Base-by-base conservation (phyloP, 495 filamentous ascomycete genomes). In the Xylaria intraflava region DNA sequence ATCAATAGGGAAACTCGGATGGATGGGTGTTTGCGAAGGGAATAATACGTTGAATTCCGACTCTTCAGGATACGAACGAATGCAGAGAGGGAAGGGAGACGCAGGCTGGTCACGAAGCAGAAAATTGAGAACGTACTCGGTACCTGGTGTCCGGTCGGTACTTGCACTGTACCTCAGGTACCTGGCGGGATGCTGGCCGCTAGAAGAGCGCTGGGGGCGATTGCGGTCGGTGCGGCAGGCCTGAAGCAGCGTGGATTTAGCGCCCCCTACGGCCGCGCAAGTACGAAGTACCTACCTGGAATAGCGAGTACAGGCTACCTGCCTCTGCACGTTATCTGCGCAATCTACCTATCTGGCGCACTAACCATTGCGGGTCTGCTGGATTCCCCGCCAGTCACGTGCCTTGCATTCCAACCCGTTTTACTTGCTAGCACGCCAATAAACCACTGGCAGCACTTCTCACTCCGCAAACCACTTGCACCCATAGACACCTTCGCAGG, bases 321-420 rank as follows among this genome's bases (percentile, higher is more conserved):
- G n/a, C n/a, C n/a, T n/a, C n/a, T n/a, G n/a, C n/a, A n/a, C n/a
- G n/a, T n/a, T n/a, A n/a, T n/a, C n/a, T n/a, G n/a, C n/a, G n/a
- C n/a, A n/a, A n/a, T n/a, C n/a, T n/a, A n/a, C n/a, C n/a, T n/a
- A 4, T 39, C 4, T 11, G 7, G 6, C 8, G 17, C 23, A 16
- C 51, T 45, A 46, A 46, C 24, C 38, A 38, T 39, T 53, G 16
- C 46, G 51, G 51, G 51, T 4, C 51, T 6, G 0, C 20, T 26
- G 11, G 33, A 22, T 33, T 17, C 6, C 24, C 41, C 17, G 20
- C 22, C 16, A 35, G 39, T 54, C 51, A 54, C 51, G 51, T 54
- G 51, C 23, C 51, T 38, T 40, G 51, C 51, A 54, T 46, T 53
- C 41, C 41, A 38, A 31, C 2, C 17, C n/a, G n/a, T n/a, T n/a